Base-by-base conservation (phyloP, 73 alveolate species). In the Durusdinium trenchii region DNA sequence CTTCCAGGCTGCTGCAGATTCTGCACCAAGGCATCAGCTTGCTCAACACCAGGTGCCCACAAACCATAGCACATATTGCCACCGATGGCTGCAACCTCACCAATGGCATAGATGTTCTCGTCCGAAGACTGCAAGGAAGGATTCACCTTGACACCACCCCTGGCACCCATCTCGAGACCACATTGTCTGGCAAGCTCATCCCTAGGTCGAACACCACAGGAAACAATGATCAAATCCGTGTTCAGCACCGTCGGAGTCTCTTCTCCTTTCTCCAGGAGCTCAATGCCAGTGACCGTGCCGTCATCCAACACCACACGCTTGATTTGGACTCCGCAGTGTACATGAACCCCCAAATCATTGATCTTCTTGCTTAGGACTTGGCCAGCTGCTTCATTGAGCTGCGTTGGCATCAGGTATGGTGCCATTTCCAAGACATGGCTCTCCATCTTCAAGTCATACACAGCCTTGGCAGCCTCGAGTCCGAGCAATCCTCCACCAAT, bases 111-210 rank as follows among this genome's bases (percentile, higher is more conserved):
- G 91, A 92, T 73, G 91, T 36, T 4, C 9, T 60, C 75, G 52
- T 92, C 98, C 46, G 91, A 47, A n/a, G 98, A 69, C 40, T 81
- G 45, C 98, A 92, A 23, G 45, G 20, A 10, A 30, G 48, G 3
- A 60, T 67, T 89, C 71, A 93, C 98, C 91, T 93, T 93, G 43
- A 93, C 82, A 81, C 98, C 98, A 12, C 98, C 98, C 40, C 92
- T 62, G 43, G 36, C 98, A 36, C 98, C 98, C 48, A 93, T 48
- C 48, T 48, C 98, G 51, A 93, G 36, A 50, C 91, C 91, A 48
- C 92, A 69, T 20, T 38, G 48, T 3, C 47, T 30, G 35, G 92
- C 98, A 48, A 93, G 38, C 81, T 93, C 98, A 64, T 93, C 98
- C 2, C 98, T 43, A 43, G 98, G 98, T n/a, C 98, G 96, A 38